Evolutionary conservation across 257 asterid genomes (phyloP), one percentile per base, ranked within the genome.

Genomic region (Solanum medicagineum): DNA sequence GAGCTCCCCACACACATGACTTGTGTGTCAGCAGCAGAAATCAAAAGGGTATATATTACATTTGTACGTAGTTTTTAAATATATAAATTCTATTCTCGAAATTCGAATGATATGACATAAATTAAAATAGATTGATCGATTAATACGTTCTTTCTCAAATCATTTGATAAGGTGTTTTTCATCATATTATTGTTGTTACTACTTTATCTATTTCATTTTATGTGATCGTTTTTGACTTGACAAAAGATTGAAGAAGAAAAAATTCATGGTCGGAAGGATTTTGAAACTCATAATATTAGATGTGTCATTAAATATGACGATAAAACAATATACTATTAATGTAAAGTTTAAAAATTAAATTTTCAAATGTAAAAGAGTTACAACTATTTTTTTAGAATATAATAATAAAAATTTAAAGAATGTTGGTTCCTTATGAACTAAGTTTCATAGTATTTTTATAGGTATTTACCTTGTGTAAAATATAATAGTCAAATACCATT

Each of bases 11-110:
- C n/a, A 10, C 56, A 83, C 7, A 87, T 87, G 88, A 85, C 54
- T 19, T 8, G 85, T 32, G 91, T 89, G 47, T 87, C 89, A 5
- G 84, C 56, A 51, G 80, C 74, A 47, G 88, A 89, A 63, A 87
- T 87, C 47, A 77, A 16, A 54, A 85, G 83, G 84, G 91, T 87
- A 71, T 51, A 4, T 22, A 13, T 26, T 49, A 4, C 14, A 13
- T 13, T 11, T 6, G 26, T 63, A 63, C 1, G 10, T 63, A 63
- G 1, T 26, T 63, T 63, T 1, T 26, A 24, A 57, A 57, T 57
- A 57, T 57, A 57, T 57, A 57, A 57, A 20, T 57, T 57, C 5
- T 20, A 65, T 9, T 68, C 4, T 68, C 5, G 0, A 68, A 32
- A 36, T 16, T 32, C 1, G 4, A 15, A 68, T 8, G 45, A 36